A percentile compares a stretch with the other conserved stretches of the same genome.
Evolutionary conservation across 2,329 filamentous ascomycete species (phyloP).

Genomic region (Penicillium nordicum): DNA sequence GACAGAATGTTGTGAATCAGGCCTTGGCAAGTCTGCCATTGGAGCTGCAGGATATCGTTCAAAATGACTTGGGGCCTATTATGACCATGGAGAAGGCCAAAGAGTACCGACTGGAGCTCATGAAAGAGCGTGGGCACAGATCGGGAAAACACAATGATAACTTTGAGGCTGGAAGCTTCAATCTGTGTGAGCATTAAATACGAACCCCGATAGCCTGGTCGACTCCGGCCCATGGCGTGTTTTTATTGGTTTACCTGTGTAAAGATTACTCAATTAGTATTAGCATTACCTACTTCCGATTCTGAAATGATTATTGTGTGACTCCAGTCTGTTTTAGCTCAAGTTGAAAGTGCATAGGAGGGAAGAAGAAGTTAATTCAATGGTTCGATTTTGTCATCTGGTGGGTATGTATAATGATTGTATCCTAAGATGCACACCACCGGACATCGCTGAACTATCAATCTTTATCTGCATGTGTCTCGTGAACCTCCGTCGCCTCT

Average conservation of each 20-base stretch:
- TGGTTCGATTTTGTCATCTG: neutral
- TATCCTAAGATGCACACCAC: neutral
- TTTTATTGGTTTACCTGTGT: too few species aligned
- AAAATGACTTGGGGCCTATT: conserved; percentile 23
- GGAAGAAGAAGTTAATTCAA: neutral
- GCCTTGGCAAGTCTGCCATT: conserved; percentile 1
- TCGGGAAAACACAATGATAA: neutral
- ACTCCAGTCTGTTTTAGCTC: neutral
- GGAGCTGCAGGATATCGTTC: conserved; percentile 25
- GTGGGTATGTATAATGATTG: neutral
- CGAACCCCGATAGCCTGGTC: too few species aligned
- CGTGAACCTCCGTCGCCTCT: neutral
- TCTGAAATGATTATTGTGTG: neutral
- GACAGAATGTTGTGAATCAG: neutral
- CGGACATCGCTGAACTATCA: neutral
- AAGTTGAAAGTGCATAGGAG: too few species aligned
- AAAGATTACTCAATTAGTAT: neutral
- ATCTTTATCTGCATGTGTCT: neutral
- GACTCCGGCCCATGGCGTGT: neutral
- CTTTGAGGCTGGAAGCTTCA: conserved; percentile 8
- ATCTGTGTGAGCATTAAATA: conserved; percentile 15
- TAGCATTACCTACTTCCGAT: neutral
- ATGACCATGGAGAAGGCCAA: conserved; percentile 39
- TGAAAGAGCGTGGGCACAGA: conserved; percentile 13
- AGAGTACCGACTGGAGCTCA: conserved; percentile 29